Percentiles rank a stretch among this genome's conserved stretches.
phyloP scores from a whole-genome alignment of 805 yeast genomes.

The Citeromyces matritensis region DNA sequence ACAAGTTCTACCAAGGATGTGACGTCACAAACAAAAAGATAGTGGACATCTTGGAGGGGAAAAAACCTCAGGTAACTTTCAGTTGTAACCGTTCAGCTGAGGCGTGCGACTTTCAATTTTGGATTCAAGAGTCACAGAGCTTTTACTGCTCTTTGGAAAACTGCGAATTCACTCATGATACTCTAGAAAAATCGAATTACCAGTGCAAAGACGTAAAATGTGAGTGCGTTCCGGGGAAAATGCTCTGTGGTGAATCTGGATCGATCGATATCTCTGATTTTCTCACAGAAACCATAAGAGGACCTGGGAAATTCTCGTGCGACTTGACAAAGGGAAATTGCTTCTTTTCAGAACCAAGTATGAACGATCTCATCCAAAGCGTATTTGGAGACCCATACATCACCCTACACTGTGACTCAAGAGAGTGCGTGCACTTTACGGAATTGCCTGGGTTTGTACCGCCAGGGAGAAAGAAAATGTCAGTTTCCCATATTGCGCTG shows the following conservation, averaged over 20 bases:
- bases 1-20: slow-evolving; percentile 79
- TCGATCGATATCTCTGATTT: slow-evolving; percentile 92
- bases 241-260: slow-evolving; percentile 89
- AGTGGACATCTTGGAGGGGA: slow-evolving; percentile 62
- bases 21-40: slow-evolving; percentile 87
- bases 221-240: slow-evolving; percentile 79
- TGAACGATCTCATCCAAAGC: slow-evolving; percentile 80
- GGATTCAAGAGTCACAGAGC: slow-evolving; percentile 86
- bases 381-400: slow-evolving; percentile 95
- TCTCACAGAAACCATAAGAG: slow-evolving; percentile 73
- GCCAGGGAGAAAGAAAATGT: slow-evolving; percentile 37
- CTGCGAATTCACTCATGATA: slow-evolving; percentile 60
- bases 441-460: slow-evolving; percentile 82
- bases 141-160: slow-evolving; percentile 72
- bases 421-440: slow-evolving; percentile 86
- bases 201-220: slow-evolving; percentile 70
- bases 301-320: slow-evolving; percentile 89
- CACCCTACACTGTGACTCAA: slow-evolving; percentile 64
- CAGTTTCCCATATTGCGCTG: slow-evolving; percentile 30
- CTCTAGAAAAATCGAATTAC: slow-evolving; percentile 56
- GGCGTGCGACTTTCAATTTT: slow-evolving; percentile 81
- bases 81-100: slow-evolving; percentile 58
- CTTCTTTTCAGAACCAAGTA: slow-evolving; percentile 83
- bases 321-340: slow-evolving; percentile 49
- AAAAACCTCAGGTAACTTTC: slow-evolving; percentile 84